Base-by-base conservation (phyloP, 2,329 filamentous ascomycete species). In the Aspergillus aculeatus region DNA sequence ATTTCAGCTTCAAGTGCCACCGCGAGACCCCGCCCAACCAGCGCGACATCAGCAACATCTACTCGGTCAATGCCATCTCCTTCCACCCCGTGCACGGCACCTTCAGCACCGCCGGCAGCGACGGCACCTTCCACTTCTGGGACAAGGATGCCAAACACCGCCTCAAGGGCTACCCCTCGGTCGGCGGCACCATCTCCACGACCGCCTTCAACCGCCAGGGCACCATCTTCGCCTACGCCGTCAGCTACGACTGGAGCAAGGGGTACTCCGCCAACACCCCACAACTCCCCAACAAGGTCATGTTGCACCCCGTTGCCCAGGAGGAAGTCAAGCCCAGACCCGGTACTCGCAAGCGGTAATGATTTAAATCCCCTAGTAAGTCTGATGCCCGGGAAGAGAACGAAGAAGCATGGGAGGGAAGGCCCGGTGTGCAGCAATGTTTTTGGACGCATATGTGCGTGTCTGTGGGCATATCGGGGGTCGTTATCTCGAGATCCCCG, bases 1-100 rank as follows among this genome's bases (percentile, higher is more conserved):
- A 99, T 81, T 99, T 99, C 82, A 96, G 92, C 47, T 99, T 99
- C 87, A 98, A 98, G 79, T 99, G 95, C 78, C 95, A 99, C 77
- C 92, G 95, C 60, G 91, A 96, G 69, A 85, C 86, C 5, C 86
- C 90, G 1, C 80, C 86, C 59, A 77, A 75, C 56, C 73, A 71
- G 56, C 86, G 75, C 71, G 93, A 92, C 77, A 81, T 89, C 65
- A 91, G 90, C 69, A 95, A 94, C 72, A 95, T 98, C 69, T 95
- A 93, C 81, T 89, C 92, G 1, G 92, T 99, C 73, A 99, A 99
- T 80, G 89, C 92, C 68, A 99, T 99, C 76, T 96, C 91, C 24
- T 98, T 98, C 86, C 95, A 99, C 79, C 95, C 95, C 1, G 84
- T 90, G 12, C 93, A 97, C 77, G 95, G 95, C 71, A 99, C 95